Conservation (phyloP, 495 filamentous ascomycete genomes). For the Xylaria cubensis region DNA sequence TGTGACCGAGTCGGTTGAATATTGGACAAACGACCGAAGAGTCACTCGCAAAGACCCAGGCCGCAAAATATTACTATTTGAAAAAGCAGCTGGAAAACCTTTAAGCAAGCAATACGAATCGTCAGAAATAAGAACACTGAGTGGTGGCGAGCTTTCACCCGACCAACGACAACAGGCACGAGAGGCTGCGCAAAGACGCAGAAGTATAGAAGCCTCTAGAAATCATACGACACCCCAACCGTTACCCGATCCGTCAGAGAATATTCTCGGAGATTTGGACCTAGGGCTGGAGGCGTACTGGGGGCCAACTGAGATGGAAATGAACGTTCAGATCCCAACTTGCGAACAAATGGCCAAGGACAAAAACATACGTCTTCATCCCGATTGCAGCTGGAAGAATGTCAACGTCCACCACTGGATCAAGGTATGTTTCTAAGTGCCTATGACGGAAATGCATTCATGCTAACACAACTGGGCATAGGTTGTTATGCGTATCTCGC, state of each 20-base stretch:
- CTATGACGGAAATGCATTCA: slow-evolving; percentile 33
- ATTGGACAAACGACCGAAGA: slow-evolving; percentile 85
- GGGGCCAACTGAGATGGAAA: slow-evolving; percentile 95
- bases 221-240: slow-evolving; percentile 43
- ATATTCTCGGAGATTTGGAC: slow-evolving; percentile 82
- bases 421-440: slow-evolving; percentile 67
- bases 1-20: slow-evolving; percentile 93
- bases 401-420: slow-evolving; percentile 99
- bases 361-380: slow-evolving; percentile 75
- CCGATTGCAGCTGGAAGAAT: slow-evolving; percentile 94
- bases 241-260: slow-evolving; percentile 61
- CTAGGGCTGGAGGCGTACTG: slow-evolving; percentile 66
- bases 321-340: slow-evolving; percentile 92
- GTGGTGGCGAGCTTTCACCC: slow-evolving; percentile 73
- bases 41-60: slow-evolving; percentile 86
- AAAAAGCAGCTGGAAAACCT: slow-evolving; percentile 85
- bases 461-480: slow-evolving; percentile 43
- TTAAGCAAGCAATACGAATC: slow-evolving; percentile 78
- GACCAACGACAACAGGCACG: slow-evolving; percentile 53
- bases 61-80: slow-evolving; percentile 85
- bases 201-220: slow-evolving; percentile 47
- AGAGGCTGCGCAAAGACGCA: slow-evolving; percentile 45
- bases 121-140: slow-evolving; percentile 78
- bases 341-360: slow-evolving; percentile 89
- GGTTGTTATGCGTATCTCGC: slow-evolving; percentile 97